Base-by-base conservation (phyloP, 441 rosid genomes). In the Metrosideros polymorpha region DNA sequence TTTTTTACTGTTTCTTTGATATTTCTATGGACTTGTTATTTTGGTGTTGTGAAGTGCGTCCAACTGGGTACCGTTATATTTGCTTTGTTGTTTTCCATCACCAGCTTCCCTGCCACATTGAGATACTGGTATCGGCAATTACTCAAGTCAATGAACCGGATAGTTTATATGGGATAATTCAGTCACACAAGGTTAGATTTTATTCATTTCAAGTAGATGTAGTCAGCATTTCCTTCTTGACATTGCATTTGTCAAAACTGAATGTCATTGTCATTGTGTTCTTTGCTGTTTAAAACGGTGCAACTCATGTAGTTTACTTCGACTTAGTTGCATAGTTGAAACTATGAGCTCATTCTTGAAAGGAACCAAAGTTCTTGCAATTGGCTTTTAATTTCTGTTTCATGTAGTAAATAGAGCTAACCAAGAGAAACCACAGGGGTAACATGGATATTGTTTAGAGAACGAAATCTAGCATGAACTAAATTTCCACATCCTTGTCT, bases 101-200 rank as follows among this genome's bases (percentile, higher is more conserved):
- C 87, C 96, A 98, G 99, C 89, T 98, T 86, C 96, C 97, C 30
- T 91, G 89, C 86, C 99, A 95, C 84, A 89, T 96, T 89, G 98
- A 96, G 91, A 93, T 98, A 87, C 98, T 98, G 89, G 91, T 95
- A 88, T 95, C 96, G 54, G 99, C 99, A 87, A 92, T 96, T 86
- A 96, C 95, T 90, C 94, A 92, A 90, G 96, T 98, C 89, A 96
- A 98, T 87, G 99, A 96, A 90, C 98, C 98, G 25, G 99, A 98
- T 93, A 95, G 98, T 93, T 91, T 98, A 89, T 95, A 98, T 92
- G 99, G 98, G 90, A 94, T 95, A 86, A 93, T 95, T 90, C 98
- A 95, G 92, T 95, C 98, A 56, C 95, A 95, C 90, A 94, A 95
- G 94, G 99, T 97, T 59, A 63, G 95, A 87, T 86, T 83, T 84